Conservation (phyloP, 2,329 filamentous ascomycete genomes). For the Decorospora gaudefroyi region DNA sequence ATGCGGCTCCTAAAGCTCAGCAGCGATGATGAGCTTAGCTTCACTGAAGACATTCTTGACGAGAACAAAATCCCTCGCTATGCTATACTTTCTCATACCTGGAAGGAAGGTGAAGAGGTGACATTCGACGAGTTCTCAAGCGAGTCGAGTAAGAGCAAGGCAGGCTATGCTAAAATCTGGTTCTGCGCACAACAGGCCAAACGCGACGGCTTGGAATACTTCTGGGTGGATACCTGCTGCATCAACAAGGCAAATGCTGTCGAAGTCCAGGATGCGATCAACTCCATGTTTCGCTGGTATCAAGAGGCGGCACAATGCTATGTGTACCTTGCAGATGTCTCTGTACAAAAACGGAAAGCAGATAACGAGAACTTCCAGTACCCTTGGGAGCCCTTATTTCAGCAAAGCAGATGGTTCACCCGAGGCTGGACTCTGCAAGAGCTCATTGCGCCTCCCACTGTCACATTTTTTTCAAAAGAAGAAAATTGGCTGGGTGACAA, state of each 20-base stretch:
- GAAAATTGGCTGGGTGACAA: not conserved
- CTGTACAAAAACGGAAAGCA: not conserved
- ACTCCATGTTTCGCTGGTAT: not conserved
- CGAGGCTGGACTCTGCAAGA: not conserved
- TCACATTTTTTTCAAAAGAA: rapidly evolving
- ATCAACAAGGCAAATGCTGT: not conserved
- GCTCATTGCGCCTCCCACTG: not conserved
- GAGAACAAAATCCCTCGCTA: constrained; percentile 17
- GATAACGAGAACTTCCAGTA: not conserved
- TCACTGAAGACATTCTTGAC: not conserved
- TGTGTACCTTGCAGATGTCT: constrained; percentile 16
- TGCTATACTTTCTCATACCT: constrained; percentile 27
- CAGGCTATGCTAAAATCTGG: constrained; percentile 9
- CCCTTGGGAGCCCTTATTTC: not conserved
- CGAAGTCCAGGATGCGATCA: not conserved
- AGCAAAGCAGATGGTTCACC: not conserved
- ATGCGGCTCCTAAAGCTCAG: not conserved
- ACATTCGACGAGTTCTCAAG: constrained; percentile 17
- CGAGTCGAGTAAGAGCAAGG: constrained; percentile 14
- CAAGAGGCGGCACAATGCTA: constrained; percentile 6
- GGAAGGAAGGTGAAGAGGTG: constrained; percentile 20
- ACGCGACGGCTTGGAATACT: not conserved
- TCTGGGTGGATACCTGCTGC: too few relatives aligned
- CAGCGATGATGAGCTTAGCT: not conserved
- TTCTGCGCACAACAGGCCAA: constrained; percentile 6